Percentiles rank a stretch among this genome's conserved stretches.
These are phyloP conservation scores for Mortierella sp. DNA, from an alignment of 371 early-diverging fungal genomes.

Conservation along the genomic window DNA sequence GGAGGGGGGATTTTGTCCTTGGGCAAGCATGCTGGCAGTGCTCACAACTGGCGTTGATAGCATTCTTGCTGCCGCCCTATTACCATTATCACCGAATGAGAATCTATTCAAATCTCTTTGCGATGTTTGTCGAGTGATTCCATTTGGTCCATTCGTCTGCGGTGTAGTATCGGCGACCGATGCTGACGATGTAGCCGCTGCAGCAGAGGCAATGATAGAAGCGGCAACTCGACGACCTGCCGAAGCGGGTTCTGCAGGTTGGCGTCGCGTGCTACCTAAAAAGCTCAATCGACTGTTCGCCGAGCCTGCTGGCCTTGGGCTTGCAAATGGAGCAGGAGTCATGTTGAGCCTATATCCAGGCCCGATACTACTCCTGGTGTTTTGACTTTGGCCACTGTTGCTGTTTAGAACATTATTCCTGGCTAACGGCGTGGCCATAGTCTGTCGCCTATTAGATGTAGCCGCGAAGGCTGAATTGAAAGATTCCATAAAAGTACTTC, in stretches of 20 bases:
- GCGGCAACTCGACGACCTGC: slow-evolving; percentile 35
- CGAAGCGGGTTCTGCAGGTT: slow-evolving; percentile 19
- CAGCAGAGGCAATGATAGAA: slow-evolving; percentile 22
- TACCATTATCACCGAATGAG: neutral
- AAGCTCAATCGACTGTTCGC: slow-evolving; percentile 20
- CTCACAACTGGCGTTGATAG: slow-evolving; percentile 13
- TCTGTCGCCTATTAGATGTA: slow-evolving; percentile 38
- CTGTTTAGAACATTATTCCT: slow-evolving; percentile 1
- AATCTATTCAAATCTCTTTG: neutral
- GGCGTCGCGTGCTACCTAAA: slow-evolving; percentile 14
- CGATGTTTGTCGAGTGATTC: neutral
- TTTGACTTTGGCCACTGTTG: neutral
- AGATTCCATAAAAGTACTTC: slow-evolving; percentile 28
- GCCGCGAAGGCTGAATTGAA: slow-evolving; percentile 41
- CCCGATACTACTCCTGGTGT: slow-evolving; percentile 31
- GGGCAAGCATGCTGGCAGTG: slow-evolving; percentile 9
- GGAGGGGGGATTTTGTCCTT: neutral
- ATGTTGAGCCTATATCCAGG: slow-evolving; percentile 5
- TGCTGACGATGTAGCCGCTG: neutral
- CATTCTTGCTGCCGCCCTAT: neutral
- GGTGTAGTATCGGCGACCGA: neutral
- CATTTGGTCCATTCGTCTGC: neutral
- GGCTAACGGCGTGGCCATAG: slow-evolving; percentile 26
- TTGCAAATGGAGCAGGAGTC: slow-evolving; percentile 17
- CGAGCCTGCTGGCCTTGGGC: neutral